Evolutionary conservation across 192 early-diverging fungal species (phyloP).

Genomic region (Phycomyces blakesleeanus): DNA sequence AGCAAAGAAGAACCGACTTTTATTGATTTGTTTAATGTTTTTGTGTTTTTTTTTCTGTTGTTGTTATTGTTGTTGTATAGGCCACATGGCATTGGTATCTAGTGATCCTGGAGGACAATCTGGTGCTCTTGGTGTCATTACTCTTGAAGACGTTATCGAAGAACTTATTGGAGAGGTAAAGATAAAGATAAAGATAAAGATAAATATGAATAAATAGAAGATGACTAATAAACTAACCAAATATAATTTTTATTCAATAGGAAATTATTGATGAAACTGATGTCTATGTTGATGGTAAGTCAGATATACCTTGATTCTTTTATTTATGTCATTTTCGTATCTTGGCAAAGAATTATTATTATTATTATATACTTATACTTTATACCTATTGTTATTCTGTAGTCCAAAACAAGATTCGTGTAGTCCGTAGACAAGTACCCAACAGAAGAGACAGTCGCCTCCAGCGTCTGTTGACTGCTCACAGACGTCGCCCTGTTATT

Average conservation of each 20-base stretch:
- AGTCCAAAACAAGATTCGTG: conserved; percentile 56
- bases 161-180: conserved; percentile 69
- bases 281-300: conserved; percentile 25
- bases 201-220: too few relatives aligned
- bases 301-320: too few relatives aligned
- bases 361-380: neutral
- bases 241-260: neutral
- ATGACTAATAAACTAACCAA: too few relatives aligned
- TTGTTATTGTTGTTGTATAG: conserved; percentile 12
- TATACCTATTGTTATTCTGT: conserved; percentile 8
- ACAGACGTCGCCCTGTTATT: conserved; percentile 7
- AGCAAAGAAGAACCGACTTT: too few relatives aligned
- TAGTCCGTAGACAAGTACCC: conserved; percentile 43
- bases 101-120: conserved; percentile 47
- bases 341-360: neutral
- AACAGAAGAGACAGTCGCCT: conserved; percentile 17
- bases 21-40: too few relatives aligned
- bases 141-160: conserved; percentile 82
- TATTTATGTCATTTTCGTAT: too few relatives aligned
- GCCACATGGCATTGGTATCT: conserved; percentile 70
- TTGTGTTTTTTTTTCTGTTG: neutral
- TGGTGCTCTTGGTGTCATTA: conserved; percentile 67
- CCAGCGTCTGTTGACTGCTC: conserved; percentile 20
- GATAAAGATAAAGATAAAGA: neutral
- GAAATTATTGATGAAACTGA: conserved; percentile 29